phyloP scores from a whole-genome alignment of 2,329 filamentous ascomycete species.

The Sclerotinia sclerotiorum region DNA sequence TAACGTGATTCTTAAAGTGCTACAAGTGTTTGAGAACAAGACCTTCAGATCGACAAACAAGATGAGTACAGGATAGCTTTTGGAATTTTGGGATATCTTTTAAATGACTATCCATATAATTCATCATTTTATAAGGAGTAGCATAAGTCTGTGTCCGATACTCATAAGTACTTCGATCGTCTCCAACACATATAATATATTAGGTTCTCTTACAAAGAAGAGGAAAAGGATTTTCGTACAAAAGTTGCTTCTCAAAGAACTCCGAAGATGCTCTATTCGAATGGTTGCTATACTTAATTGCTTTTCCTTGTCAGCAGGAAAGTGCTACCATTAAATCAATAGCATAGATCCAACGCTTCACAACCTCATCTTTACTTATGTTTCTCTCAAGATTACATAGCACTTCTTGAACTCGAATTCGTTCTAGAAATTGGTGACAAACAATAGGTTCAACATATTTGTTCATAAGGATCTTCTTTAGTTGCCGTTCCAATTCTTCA shows the following conservation, averaged over 20 bases:
- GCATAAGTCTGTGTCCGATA: too few relatives aligned
- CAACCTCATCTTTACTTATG: neutral
- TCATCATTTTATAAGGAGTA: constrained; percentile 11
- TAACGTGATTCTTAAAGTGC: neutral
- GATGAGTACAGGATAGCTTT: too few relatives aligned
- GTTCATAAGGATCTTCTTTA: neutral
- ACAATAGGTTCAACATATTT: neutral
- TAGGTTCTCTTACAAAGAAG: too few relatives aligned
- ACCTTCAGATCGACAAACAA: neutral
- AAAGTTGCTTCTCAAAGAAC: neutral
- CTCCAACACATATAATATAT: too few relatives aligned
- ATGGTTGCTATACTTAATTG: neutral
- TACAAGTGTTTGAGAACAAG: neutral
- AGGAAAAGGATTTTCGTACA: neutral
- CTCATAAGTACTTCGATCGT: too few relatives aligned
- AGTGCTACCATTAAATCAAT: constrained; percentile 12
- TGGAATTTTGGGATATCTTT: neutral
- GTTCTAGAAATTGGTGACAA: neutral
- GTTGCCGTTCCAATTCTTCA: neutral
- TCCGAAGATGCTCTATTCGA: neutral
- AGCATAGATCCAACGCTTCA: neutral
- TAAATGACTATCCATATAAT: constrained; percentile 4
- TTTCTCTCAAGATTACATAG: neutral
- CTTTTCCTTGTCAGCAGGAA: neutral
- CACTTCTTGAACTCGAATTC: neutral